Percentiles rank a stretch among this genome's conserved stretches.
Evolutionary conservation across 2,329 filamentous ascomycete species (phyloP).

Genomic region (Sarocladium strictum): DNA sequence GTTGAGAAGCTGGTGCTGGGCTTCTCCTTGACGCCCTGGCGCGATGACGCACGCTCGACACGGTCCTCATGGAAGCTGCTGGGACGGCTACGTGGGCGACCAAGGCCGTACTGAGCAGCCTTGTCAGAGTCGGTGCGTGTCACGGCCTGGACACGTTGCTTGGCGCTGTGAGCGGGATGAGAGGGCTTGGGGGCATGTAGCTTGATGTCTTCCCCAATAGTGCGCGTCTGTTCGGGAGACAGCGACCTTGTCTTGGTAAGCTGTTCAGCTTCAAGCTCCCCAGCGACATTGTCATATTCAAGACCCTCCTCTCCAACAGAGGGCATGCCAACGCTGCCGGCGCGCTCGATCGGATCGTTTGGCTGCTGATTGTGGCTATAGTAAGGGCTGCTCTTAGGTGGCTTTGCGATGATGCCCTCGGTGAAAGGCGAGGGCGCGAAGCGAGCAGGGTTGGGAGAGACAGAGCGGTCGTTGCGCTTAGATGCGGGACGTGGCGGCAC

Average conservation of each 20-base stretch:
- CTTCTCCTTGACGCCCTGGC: constrained; percentile 55
- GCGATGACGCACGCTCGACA: constrained; percentile 28
- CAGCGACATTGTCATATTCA: constrained; percentile 66
- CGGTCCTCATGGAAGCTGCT: constrained; percentile 27
- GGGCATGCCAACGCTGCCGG: constrained; percentile 74
- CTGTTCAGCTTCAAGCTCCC: constrained; percentile 29
- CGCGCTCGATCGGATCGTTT: constrained; percentile 48
- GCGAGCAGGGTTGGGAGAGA: constrained; percentile 70
- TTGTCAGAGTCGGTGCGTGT: constrained; percentile 88
- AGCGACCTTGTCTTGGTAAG: constrained; percentile 26
- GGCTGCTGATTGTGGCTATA: constrained; percentile 25
- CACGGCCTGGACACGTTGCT: constrained; percentile 74
- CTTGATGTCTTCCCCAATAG: constrained; percentile 73
- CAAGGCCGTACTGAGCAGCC: constrained; percentile 79
- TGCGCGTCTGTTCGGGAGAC: constrained; percentile 68
- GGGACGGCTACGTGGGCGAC: constrained; percentile 51
- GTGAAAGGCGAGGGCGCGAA: constrained; percentile 85
- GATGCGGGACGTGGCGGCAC: constrained; percentile 73
- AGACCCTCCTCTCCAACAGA: constrained; percentile 83
- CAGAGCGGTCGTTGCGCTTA: constrained; percentile 66
- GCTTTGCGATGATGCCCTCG: constrained; percentile 52
- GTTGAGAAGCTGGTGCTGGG: constrained; percentile 53
- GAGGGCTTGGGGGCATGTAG: constrained; percentile 87
- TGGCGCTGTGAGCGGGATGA: constrained; percentile 72
- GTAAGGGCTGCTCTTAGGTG: constrained; percentile 26